Conservation (phyloP, 768 basidiomycete species). For the Naganishia vaughanmartiniae region DNA sequence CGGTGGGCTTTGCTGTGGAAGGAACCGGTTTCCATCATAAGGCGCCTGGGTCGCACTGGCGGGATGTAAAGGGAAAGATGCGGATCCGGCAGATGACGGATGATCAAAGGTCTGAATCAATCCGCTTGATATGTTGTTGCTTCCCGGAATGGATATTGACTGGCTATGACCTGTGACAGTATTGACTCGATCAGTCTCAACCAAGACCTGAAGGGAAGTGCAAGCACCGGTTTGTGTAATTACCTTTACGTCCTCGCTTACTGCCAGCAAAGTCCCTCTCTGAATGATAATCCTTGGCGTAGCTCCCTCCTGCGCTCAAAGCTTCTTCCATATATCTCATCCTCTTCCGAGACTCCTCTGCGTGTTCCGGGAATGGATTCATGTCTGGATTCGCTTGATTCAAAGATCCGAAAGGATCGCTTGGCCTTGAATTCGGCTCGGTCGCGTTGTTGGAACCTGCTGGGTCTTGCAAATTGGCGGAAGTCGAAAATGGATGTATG, state of each 20-base stretch:
- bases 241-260: constrained; percentile 20
- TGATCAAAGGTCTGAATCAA: constrained; percentile 1
- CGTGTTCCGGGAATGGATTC: constrained; percentile 16
- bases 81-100: not conserved
- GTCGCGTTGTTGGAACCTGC: not conserved
- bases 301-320: not conserved
- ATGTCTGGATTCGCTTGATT: not conserved
- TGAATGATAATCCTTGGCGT: not conserved
- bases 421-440: not conserved
- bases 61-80: constrained; percentile 8
- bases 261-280: not conserved
- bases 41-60: not conserved
- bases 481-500: not conserved
- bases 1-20: constrained; percentile 14
- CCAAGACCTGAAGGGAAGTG: not conserved
- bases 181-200: not conserved
- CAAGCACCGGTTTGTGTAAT: no score
- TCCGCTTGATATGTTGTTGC: not conserved
- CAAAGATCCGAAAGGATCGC: not conserved
- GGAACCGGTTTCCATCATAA: constrained; percentile 16
- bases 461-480: not conserved
- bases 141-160: constrained; percentile 17
- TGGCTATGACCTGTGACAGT: constrained; percentile 4
- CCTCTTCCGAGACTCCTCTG: constrained; percentile 11
- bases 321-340: constrained; percentile 18